phyloP scores from a whole-genome alignment of 441 rosid genomes.

The Erodium moschatum region DNA sequence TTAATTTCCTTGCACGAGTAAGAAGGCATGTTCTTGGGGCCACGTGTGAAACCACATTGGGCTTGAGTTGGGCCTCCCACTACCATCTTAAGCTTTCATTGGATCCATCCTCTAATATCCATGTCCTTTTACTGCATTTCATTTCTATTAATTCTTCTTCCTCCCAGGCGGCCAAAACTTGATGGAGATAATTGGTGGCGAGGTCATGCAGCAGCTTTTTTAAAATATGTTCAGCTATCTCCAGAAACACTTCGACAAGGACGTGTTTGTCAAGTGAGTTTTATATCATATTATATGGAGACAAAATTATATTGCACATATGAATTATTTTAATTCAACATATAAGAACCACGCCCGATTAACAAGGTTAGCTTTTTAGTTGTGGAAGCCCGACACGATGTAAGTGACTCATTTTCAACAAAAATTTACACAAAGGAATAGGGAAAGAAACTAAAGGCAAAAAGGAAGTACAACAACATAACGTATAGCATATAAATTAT shows the following conservation, averaged over 20 bases:
- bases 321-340: no score
- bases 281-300: background rate
- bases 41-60: background rate
- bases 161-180: constrained; percentile 55
- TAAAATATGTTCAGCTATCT: constrained; percentile 52
- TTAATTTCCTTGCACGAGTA: background rate
- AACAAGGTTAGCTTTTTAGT: no score
- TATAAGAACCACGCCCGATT: no score
- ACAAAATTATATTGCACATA: background rate
- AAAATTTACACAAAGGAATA: no score
- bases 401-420: no score
- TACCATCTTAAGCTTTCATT: background rate
- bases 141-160: constrained; percentile 15
- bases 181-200: constrained; percentile 93
- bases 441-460: no score
- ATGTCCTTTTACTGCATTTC: background rate
- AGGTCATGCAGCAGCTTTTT: constrained; percentile 89
- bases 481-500: no score
- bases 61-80: background rate
- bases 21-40: background rate
- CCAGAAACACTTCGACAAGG: constrained; percentile 59
- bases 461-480: no score
- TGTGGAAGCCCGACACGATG: no score
- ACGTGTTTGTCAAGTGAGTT: constrained; percentile 63
- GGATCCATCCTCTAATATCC: background rate